These are phyloP conservation scores for Puccinia brachypodii DNA, from an alignment of 1,284 basidiomycete genomes.

Conservation along the genomic window DNA sequence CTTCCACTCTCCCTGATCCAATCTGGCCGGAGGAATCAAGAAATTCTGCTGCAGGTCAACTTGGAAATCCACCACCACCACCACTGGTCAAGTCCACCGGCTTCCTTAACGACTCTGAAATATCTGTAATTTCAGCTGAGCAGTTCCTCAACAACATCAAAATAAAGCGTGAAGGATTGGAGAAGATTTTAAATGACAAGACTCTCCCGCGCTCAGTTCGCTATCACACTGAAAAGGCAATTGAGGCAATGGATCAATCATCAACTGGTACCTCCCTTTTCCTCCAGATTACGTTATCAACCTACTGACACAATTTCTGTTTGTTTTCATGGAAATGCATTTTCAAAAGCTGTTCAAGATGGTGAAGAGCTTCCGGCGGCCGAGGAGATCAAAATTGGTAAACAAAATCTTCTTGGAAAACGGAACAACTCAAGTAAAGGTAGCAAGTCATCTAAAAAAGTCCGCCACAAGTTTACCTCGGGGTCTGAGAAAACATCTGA, in stretches of 20 bases:
- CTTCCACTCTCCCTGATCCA: neutral
- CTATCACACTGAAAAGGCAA: neutral
- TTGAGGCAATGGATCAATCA: neutral
- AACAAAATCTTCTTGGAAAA: neutral
- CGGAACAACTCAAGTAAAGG: neutral
- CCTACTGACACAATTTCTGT: neutral
- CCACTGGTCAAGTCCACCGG: neutral
- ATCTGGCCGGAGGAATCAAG: neutral
- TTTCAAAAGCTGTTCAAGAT: neutral
- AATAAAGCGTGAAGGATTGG: neutral
- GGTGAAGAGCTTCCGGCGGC: neutral
- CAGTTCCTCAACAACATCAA: slow-evolving; percentile 2
- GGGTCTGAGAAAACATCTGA: too few relatives aligned
- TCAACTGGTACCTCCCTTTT: neutral
- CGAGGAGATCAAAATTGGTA: neutral
- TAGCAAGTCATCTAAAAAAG: neutral
- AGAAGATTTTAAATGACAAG: neutral
- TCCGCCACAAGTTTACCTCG: neutral
- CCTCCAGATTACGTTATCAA: neutral
- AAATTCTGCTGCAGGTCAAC: neutral
- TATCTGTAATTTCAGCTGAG: neutral
- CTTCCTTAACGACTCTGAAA: neutral
- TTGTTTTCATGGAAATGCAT: neutral
- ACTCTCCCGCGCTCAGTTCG: neutral
- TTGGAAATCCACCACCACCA: neutral